A percentile compares a stretch with the other conserved stretches of the same genome.
These are phyloP conservation scores for Kodamaea arcana DNA, from an alignment of 1,139 yeast species.

Conservation along the genomic window DNA sequence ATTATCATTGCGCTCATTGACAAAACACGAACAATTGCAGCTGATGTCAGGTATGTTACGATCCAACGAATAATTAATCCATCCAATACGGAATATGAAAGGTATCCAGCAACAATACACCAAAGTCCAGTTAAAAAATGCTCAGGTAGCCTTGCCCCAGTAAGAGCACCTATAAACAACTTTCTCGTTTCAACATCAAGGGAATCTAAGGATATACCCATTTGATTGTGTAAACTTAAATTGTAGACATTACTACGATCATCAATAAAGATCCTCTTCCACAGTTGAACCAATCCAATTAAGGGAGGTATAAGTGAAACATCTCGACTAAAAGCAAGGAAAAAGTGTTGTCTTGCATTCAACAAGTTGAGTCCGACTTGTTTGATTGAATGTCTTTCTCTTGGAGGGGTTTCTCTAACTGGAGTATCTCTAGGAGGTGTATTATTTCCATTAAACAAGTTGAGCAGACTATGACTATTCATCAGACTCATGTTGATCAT, in stretches of 20 bases:
- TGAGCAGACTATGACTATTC: not conserved
- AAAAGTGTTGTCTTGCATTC: conserved; percentile 72
- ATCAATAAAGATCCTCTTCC: conserved; percentile 43
- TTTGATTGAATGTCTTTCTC: conserved; percentile 35
- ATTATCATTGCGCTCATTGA: conserved; percentile 75
- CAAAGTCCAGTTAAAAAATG: conserved; percentile 69
- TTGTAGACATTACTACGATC: conserved; percentile 6
- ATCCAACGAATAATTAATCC: conserved; percentile 93
- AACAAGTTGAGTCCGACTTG: conserved; percentile 61
- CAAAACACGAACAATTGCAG: conserved; percentile 81
- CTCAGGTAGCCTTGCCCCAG: conserved; percentile 63
- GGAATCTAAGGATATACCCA: conserved; percentile 6
- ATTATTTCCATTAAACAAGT: no score
- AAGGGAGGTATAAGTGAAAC: conserved; percentile 65
- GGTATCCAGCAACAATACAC: conserved; percentile 83
- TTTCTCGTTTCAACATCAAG: conserved; percentile 9
- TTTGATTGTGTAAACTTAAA: conserved; percentile 6
- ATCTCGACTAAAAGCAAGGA: conserved; percentile 70
- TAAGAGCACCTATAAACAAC: conserved; percentile 24
- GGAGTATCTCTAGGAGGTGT: not conserved
- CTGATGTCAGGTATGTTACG: conserved; percentile 81
- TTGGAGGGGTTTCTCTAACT: not conserved
- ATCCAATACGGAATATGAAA: conserved; percentile 80
- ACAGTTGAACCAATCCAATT: conserved; percentile 52
- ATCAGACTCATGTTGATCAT: conserved; percentile 1